phyloP scores from a whole-genome alignment of 2,329 filamentous ascomycete genomes.

The Trichophyton rubrum region DNA sequence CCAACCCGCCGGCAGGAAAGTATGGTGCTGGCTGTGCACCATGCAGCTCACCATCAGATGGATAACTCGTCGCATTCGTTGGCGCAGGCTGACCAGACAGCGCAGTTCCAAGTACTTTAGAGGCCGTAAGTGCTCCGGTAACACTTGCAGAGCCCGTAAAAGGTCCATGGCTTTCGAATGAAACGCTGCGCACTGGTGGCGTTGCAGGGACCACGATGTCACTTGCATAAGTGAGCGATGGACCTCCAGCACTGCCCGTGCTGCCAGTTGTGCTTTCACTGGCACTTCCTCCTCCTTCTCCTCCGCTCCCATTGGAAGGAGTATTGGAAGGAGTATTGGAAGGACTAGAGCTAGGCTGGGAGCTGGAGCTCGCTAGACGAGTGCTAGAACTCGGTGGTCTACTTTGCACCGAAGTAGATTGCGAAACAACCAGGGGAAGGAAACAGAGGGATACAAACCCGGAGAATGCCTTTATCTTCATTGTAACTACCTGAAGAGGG shows the following conservation, averaged over 20 bases:
- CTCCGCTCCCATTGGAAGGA: neutral
- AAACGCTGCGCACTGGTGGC: constrained; percentile 7
- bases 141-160: constrained; percentile 55
- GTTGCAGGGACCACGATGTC: constrained; percentile 10
- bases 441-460: neutral
- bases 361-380: neutral
- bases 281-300: neutral
- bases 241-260: neutral
- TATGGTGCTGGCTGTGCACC: constrained; percentile 57
- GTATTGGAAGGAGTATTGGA: neutral
- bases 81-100: constrained; percentile 48
- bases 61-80: constrained; percentile 55
- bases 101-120: constrained; percentile 41
- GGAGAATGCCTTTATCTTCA: neutral
- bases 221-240: constrained; percentile 11
- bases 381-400: neutral
- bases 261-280: constrained; percentile 6
- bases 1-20: constrained; percentile 57
- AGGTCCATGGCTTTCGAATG: constrained; percentile 34
- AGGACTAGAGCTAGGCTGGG: neutral
- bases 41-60: constrained; percentile 56
- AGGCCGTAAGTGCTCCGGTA: constrained; percentile 52
- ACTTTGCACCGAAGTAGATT: neutral
- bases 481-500: neutral
- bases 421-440: neutral